phyloP scores from a whole-genome alignment of 352 stramenopile genomes.

The Phytophthora capsici region DNA sequence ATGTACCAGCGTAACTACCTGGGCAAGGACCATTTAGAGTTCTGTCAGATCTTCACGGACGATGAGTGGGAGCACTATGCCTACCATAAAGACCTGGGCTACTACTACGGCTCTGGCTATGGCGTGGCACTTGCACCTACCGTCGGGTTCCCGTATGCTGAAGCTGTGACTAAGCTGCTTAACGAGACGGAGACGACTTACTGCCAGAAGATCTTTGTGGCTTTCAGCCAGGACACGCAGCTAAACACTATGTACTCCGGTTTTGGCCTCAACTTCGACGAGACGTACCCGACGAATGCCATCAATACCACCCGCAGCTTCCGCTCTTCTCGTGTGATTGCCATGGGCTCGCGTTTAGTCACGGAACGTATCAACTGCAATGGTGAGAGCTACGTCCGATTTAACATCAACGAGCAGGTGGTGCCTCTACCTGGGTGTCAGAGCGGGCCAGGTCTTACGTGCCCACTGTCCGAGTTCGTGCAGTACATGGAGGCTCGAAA shows the following conservation, averaged over 20 bases:
- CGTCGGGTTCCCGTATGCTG: slow-evolving; percentile 49
- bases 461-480: slow-evolving; percentile 46
- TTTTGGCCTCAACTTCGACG: slow-evolving; percentile 54
- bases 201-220: slow-evolving; percentile 62
- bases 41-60: slow-evolving; percentile 61
- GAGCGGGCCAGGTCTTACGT: slow-evolving; percentile 55
- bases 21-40: slow-evolving; percentile 44
- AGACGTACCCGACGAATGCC: slow-evolving; percentile 39
- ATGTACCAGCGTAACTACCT: slow-evolving; percentile 63
- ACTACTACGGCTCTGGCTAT: slow-evolving; percentile 62
- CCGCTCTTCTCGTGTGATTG: slow-evolving; percentile 48
- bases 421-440: slow-evolving; percentile 50
- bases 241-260: slow-evolving; percentile 55
- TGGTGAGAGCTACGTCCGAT: slow-evolving; percentile 47
- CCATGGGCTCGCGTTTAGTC: slow-evolving; percentile 53
- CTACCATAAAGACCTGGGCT: slow-evolving; percentile 62
- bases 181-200: slow-evolving; percentile 47
- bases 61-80: slow-evolving; percentile 60
- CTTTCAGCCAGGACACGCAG: slow-evolving; percentile 65
- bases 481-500: slow-evolving; percentile 47
- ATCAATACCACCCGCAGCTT: slow-evolving; percentile 48
- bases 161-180: slow-evolving; percentile 49
- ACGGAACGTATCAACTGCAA: slow-evolving; percentile 58
- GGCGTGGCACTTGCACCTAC: slow-evolving; percentile 51
- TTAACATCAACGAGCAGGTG: slow-evolving; percentile 60